Evolutionary conservation across 352 stramenopile species (phyloP).

Genomic region (Globisporangium alternatum): DNA sequence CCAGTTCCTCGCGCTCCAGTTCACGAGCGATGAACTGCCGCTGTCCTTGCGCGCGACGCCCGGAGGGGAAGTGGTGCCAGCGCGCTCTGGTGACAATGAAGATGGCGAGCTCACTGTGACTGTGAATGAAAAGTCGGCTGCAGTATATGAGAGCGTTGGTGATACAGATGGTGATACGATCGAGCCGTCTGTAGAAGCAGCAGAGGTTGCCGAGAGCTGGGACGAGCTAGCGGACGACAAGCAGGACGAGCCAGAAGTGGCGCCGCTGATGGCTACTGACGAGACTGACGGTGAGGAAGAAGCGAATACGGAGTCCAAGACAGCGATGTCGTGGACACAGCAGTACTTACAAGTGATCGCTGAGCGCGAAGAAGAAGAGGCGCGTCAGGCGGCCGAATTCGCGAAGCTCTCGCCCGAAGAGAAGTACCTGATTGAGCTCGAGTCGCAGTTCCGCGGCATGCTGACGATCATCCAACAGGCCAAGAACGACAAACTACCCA

Average conservation of each 20-base stretch:
- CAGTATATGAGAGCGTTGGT: constrained; percentile 1
- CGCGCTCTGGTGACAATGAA: constrained; percentile 10
- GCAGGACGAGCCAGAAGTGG: constrained; percentile 5
- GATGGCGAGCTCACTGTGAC: constrained; percentile 33
- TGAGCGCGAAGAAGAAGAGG: constrained; percentile 39
- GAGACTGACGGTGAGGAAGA: background rate
- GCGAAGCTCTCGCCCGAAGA: constrained; percentile 33
- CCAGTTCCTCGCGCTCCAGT: constrained; percentile 56
- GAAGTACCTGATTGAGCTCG: constrained; percentile 41
- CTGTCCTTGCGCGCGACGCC: constrained; percentile 34
- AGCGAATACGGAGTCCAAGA: constrained; percentile 18
- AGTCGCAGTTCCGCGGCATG: constrained; percentile 41
- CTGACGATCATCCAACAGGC: constrained; percentile 34
- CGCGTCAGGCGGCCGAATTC: constrained; percentile 24
- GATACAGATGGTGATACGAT: background rate
- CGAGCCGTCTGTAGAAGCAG: background rate
- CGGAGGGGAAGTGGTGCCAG: background rate
- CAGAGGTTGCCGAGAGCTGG: constrained; percentile 23
- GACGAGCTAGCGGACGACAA: constrained; percentile 23
- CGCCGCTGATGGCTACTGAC: background rate
- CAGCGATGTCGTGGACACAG: constrained; percentile 73
- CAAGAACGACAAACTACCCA: constrained; percentile 46
- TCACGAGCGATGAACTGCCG: constrained; percentile 55
- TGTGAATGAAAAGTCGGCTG: constrained; percentile 16
- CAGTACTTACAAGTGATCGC: constrained; percentile 67